Conservation (phyloP, 805 yeast genomes). For the Saturnispora sekii region DNA sequence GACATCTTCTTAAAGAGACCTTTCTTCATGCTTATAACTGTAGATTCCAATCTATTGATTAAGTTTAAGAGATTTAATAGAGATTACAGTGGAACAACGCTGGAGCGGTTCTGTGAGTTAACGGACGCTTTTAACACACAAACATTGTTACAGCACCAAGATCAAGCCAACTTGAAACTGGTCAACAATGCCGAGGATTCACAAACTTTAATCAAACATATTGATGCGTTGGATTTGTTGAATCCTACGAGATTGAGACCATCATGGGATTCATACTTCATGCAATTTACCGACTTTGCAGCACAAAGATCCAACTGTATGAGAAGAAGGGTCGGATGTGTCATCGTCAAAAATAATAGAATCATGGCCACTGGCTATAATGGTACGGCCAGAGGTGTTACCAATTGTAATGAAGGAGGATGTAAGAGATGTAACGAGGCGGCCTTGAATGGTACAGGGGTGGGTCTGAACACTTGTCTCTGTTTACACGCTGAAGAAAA, state of each 20-base stretch:
- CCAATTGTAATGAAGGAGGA: constrained; percentile 93
- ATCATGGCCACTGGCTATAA: constrained; percentile 96
- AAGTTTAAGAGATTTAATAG: constrained; percentile 32
- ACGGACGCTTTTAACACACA: constrained; percentile 17
- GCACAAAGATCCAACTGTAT: constrained; percentile 90
- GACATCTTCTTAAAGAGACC: constrained; percentile 57
- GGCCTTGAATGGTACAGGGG: constrained; percentile 39
- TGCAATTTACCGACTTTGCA: constrained; percentile 88
- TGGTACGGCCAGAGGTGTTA: constrained; percentile 87
- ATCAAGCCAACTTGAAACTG: constrained; percentile 47
- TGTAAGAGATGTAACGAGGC: constrained; percentile 82
- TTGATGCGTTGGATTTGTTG: constrained; percentile 33
- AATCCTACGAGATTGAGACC: constrained; percentile 68
- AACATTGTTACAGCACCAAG: constrained; percentile 17
- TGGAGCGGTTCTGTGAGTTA: constrained; percentile 12
- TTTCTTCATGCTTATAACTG: constrained; percentile 67
- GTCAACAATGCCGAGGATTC: constrained; percentile 34
- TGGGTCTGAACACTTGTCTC: constrained; percentile 69
- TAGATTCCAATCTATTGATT: constrained; percentile 59
- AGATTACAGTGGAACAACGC: background rate
- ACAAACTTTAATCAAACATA: constrained; percentile 25
- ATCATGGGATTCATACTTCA: constrained; percentile 92
- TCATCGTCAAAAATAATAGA: constrained; percentile 73
- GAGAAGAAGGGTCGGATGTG: constrained; percentile 97
- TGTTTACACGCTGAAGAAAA: constrained; percentile 98